Evolutionary conservation across 768 basidiomycete genomes (phyloP), one percentile per base, ranked within the genome.

Genomic region (Agrocybe chaxingu): DNA sequence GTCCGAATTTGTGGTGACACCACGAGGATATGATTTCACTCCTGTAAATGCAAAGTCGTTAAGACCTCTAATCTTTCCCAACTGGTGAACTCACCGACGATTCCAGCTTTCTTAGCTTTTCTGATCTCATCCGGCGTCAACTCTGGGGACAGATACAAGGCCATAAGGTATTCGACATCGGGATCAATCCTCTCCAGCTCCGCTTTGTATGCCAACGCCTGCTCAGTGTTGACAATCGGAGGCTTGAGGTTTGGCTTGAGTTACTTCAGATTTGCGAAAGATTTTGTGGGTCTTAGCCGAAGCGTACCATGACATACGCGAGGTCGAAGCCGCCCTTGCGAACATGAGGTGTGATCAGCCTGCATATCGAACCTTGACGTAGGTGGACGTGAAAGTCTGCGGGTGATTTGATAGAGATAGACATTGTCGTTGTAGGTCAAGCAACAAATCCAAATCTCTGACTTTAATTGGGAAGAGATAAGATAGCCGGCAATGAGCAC

Each of bases 351-450:
- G 86, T 85, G 34, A 98, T 93, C 10, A 98, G 79, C 47, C 80
- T 71, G 19, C 87, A 85, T 56, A 99, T 71, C 31, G 80, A 70
- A 29, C 90, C 93, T 65, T 98, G 92, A 37, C 97, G 84, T 29
- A 99, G 83, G 67, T 99, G 96, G 57, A 98, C 95, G 73, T 99
- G 97, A 63, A 97, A 96, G 73, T 94, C 92, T 31, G 90, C 87
- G 11, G 92, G 91, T 1, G 88, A 81, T 10, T 69, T 54, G 36
- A 87, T 65, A 9, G 72, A 63, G 55, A 84, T 70, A 37, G 70
- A 69, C 69, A 75, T 73, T 36, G 42, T 46, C 24, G 32, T 30
- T 13, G 12, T 33, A 49, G 8, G 19, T 33, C 16, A 9, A 3
- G 9, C 18, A 19, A 29, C 11, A 42, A 37, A 8, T 32, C 19